Evolutionary conservation across 2,329 filamentous ascomycete species (phyloP), one percentile per base, ranked within the genome.

Genomic region (Canariomyces notabilis): DNA sequence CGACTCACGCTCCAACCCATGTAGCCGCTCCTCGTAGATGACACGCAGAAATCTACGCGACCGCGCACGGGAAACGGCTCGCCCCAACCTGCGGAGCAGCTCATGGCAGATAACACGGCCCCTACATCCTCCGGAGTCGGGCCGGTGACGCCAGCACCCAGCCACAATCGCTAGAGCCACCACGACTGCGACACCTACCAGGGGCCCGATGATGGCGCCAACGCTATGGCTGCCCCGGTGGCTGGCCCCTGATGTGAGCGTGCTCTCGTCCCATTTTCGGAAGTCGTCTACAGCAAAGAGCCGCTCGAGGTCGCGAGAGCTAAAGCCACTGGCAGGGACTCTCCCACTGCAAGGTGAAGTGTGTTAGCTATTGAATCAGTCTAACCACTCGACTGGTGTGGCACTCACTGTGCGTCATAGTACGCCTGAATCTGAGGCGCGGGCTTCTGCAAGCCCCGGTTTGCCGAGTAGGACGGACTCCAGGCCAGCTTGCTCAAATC

Each of bases 141-240:
- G 26, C 9, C 4, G 26, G 8, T 26, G 22, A 11, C 6, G 6
- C 6, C 22, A 26, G 22, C 11, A 26, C 6, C 6, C 22, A 6
- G 22, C 22, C 22, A 26, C 22, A 32, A 35, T 18, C 21, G 20
- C n/a, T 12, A 47, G 5, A 6, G 53, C 56, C 5, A 45, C 42
- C 37, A 63, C 54, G n/a, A 50, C 32, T 15, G 41, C 37, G 5
- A 37, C 34, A 7, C 31, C 44, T 2, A 38, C 53, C 2, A 53
- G 20, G 11, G 53, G 52, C 4, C 55, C 56, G 2, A 57, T 35
- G 1, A 67, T 64, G 15, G 59, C 59, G 4, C 61, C 64, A 4
- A 50, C 44, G 31, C 56, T 56, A 5, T 16, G 49, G 39, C 33
- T 22, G 23, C 38, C 6, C 22, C 22, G 22, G 22, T 26, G 11